These are phyloP conservation scores for Chaetomidium leptoderma DNA, from an alignment of 495 filamentous ascomycete species.

Conservation along the genomic window DNA sequence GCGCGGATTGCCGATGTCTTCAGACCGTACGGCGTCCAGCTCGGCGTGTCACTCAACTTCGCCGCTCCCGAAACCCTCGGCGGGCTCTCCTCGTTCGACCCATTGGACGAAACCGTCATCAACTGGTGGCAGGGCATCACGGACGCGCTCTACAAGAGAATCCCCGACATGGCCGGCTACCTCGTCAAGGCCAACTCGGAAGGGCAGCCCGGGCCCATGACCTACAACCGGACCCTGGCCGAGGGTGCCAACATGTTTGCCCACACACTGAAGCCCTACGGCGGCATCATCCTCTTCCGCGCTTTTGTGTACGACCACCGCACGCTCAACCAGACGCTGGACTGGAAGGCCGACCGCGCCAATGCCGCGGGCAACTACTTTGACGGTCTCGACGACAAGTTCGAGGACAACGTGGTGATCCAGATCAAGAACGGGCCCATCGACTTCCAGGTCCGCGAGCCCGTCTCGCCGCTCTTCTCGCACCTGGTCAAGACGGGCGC, in stretches of 20 bases:
- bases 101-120: slow-evolving; percentile 55
- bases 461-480: slow-evolving; percentile 64
- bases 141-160: slow-evolving; percentile 51
- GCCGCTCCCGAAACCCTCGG: slow-evolving; percentile 57
- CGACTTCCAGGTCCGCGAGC: slow-evolving; percentile 73
- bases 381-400: slow-evolving; percentile 57
- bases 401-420: slow-evolving; percentile 65
- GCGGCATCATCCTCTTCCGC: slow-evolving; percentile 68
- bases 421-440: slow-evolving; percentile 74
- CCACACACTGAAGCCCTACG: slow-evolving; percentile 53
- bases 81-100: slow-evolving; percentile 59
- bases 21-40: slow-evolving; percentile 61
- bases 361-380: slow-evolving; percentile 68
- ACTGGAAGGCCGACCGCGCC: slow-evolving; percentile 64
- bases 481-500: slow-evolving; percentile 54
- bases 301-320: slow-evolving; percentile 66
- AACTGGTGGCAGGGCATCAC: slow-evolving; percentile 60
- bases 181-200: slow-evolving; percentile 72
- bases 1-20: slow-evolving; percentile 59
- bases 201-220: slow-evolving; percentile 64
- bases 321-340: slow-evolving; percentile 44
- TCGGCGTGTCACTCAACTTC: slow-evolving; percentile 66
- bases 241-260: slow-evolving; percentile 70
- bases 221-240: slow-evolving; percentile 65
- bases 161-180: slow-evolving; percentile 67